Base-by-base conservation (phyloP, 2,329 filamentous ascomycete genomes). In the Ophiostoma populinum region DNA sequence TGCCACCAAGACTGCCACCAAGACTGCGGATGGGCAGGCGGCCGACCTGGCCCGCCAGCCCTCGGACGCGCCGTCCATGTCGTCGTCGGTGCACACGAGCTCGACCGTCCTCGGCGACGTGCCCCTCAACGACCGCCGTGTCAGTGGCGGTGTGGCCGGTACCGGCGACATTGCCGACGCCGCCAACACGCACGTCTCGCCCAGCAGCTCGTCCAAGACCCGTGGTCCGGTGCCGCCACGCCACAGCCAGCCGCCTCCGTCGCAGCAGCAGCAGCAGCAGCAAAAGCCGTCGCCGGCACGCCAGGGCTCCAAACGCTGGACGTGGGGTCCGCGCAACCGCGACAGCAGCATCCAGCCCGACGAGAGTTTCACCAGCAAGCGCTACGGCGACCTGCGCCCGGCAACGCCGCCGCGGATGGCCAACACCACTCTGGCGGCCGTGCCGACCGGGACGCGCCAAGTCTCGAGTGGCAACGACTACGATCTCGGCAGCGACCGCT, bases 401-500 rank as follows among this genome's bases (percentile, higher is more conserved):
- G 62, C 54, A 1, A 68, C 65, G 6, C 65, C 67, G 19, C 70
- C 69, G 0, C 49, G 70, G 11, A 58, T 70, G 43, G 48, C 73
- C 10, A 65, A 62, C 11, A 49, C 47, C 21, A 37, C 39, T 5
- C 20, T 36, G 21, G 27, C 16, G 7, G 18, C 18, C 6, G 24
- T 29, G 19, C 43, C 47, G 18, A 62, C 59, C 11, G 49, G 43
- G 16, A 54, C 50, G 18, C 57, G 70, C 31, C 69, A 75, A 48
- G 58, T 73, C 5, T 72, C 67, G 10, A 67, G 65, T 5, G 71
- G 70, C 2, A 70, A 67, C 39, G 71, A 76, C 47, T 67, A 61
- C 37, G 56, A 56, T 19, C 52, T 42, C 5, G 37, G 36, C 32
- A 42, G 30, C 34, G 40, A 40, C 35, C 40, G 38, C 9, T 37